Conservation (phyloP, 176 grass and related monocot genomes). For the Oryza meridionalis region DNA sequence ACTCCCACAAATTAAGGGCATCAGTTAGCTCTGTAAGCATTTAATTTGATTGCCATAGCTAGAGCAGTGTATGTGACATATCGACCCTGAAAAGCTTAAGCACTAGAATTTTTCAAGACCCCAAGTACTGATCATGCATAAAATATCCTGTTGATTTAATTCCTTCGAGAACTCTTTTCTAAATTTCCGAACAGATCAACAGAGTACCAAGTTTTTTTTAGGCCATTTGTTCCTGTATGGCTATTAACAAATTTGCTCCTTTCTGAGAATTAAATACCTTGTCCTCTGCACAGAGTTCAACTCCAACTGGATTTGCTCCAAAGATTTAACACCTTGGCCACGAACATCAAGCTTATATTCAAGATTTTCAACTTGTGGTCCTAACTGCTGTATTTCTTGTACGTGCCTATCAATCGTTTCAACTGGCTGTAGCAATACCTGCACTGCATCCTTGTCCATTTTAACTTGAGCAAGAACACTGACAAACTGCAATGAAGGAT, state of each 20-base stretch:
- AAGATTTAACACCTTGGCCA: slow-evolving; percentile 79
- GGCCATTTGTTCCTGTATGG: neutral
- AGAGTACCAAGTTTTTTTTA: neutral
- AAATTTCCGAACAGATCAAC: neutral
- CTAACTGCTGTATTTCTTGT: slow-evolving; percentile 64
- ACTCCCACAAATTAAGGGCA: slow-evolving; percentile 2
- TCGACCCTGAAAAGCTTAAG: slow-evolving; percentile 21
- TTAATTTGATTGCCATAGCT: neutral
- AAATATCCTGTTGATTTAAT: slow-evolving; percentile 4
- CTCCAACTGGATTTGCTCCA: slow-evolving; percentile 81
- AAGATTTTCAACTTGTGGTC: slow-evolving; percentile 61
- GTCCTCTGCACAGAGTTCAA: slow-evolving; percentile 73
- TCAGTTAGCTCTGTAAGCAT: neutral
- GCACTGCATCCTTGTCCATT: slow-evolving; percentile 74
- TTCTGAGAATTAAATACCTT: slow-evolving; percentile 54
- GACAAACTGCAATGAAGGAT: slow-evolving; percentile 60
- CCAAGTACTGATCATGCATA: neutral
- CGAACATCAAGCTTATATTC: slow-evolving; percentile 81
- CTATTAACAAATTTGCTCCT: slow-evolving; percentile 2
- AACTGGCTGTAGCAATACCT: slow-evolving; percentile 59
- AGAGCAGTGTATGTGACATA: neutral
- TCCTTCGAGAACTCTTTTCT: slow-evolving; percentile 10
- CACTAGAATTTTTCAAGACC: neutral
- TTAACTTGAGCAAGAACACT: slow-evolving; percentile 84
- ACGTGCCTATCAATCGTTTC: slow-evolving; percentile 62